Percentiles rank a stretch among this genome's conserved stretches.
phyloP scores from a whole-genome alignment of 176 grass and related monocot genomes.

The Sorghum bicolor region Sorghum_bicolor_NCBIv3 NC_012874.2:14274501-14275000 shows the following conservation, averaged over 20 bases:
- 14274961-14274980: neutral
- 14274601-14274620: neutral
- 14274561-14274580: neutral
- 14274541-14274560: neutral
- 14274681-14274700: neutral
- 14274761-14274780: conserved; percentile 19
- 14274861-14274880: neutral
- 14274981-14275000: conserved; percentile 10
- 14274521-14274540: neutral
- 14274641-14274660: neutral
- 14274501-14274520: conserved; percentile 9
- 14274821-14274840: neutral
- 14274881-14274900: neutral
- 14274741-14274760: conserved; percentile 2
- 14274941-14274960: neutral
- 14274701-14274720: neutral
- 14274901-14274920: neutral
- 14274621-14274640: neutral
- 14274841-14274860: neutral
- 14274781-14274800: neutral
- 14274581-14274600: neutral
- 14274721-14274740: conserved; percentile 4
- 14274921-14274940: conserved; percentile 6
- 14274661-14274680: neutral
- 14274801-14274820: conserved; percentile 7